Conservation (phyloP, 75 land plant species). For the Ceratopteris richardii region DNA sequence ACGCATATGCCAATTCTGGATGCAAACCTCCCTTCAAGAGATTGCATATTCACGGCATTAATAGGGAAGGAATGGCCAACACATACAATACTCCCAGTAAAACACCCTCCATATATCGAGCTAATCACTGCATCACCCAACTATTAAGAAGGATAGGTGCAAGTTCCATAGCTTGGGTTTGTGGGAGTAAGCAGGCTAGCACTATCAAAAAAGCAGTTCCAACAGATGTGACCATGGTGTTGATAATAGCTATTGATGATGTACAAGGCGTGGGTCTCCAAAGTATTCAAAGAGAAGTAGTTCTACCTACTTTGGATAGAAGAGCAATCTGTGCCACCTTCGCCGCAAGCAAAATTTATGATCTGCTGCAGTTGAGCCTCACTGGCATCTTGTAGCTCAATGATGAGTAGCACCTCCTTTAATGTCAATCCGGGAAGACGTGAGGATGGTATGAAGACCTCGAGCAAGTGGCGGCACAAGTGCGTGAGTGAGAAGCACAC, state of each 20-base stretch:
- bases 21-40: no score
- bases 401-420: no score
- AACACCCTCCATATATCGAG: no score
- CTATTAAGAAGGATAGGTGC: conserved; percentile 2
- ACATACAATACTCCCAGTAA: no score
- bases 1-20: no score
- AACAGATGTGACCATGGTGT: conserved; percentile 10
- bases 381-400: conserved; percentile 4
- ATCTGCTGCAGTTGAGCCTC: not conserved
- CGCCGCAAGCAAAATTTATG: conserved; percentile 13
- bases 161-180: conserved; percentile 10
- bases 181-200: conserved; percentile 9
- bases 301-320: not conserved
- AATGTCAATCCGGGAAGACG: no score
- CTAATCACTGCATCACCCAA: no score
- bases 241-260: conserved; percentile 22
- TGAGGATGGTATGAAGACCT: no score
- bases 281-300: conserved; percentile 12
- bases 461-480: no score
- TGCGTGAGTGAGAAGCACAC: no score
- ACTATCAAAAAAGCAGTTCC: conserved; percentile 16
- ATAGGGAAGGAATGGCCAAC: no score
- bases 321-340: conserved; percentile 12
- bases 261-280: conserved; percentile 12
- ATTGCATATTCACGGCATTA: no score